Evolutionary conservation across 495 filamentous ascomycete genomes (phyloP), one percentile per base, ranked within the genome.

Genomic region (Aspergillus steynii): DNA sequence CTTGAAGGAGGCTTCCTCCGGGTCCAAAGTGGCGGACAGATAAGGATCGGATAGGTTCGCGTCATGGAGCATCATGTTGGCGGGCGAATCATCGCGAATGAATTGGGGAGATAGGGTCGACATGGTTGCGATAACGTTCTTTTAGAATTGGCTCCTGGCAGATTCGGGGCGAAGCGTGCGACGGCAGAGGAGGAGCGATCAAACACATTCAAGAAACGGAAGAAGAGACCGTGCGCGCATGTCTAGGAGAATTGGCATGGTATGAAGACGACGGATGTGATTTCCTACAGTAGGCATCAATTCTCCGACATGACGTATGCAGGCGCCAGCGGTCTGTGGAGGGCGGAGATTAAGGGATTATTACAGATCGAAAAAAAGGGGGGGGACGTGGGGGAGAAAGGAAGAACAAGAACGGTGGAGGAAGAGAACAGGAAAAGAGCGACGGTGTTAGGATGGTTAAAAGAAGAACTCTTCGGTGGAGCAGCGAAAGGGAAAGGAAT

Each of bases 21-120:
- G 75, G 59, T 79, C 78, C 10, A 70, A 73, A 7, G 70, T 64
- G 20, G 74, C 69, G 4, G 75, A 77, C 6, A 78, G 70, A 62
- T 78, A 80, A 28, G 74, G 74, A 50, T 80, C 75, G 28, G 56
- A 58, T 28, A 64, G 55, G 26, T 58, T 58, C 27, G 56, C 25
- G 32, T 62, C 57, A 14, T 61, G 50, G 25, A 63, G 56, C 28
- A 37, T 61, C 27, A 57, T 55, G 25, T 58, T 63, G 48, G 61
- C 64, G 25, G 67, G 61, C 8, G 70, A 69, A 27, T 70, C 63
- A 31, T 61, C 61, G 34, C 60, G 61, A 55, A 65, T 60, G 50
- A 71, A 65, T 12, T 66, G 63, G n/a, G 63, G 69, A 52, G 73
- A 70, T 59, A 72, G 63, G 6, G 64, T 65, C 60, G 69, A 71